Evolutionary conservation across 495 filamentous ascomycete genomes (phyloP).

Genomic region (Aspergillus conjunctus): DNA sequence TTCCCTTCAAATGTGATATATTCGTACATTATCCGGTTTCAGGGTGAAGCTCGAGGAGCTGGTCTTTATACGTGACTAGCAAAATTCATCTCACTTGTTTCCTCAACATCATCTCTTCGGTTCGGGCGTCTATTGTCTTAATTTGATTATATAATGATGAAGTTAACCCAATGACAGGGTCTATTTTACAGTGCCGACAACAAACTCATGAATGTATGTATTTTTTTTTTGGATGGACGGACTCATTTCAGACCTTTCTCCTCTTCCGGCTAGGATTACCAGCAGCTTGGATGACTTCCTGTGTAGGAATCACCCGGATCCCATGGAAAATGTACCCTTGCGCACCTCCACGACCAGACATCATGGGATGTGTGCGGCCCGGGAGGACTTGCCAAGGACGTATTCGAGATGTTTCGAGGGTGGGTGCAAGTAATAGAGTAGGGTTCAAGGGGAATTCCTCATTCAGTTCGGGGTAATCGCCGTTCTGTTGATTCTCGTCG

Average conservation of each 20-base stretch:
- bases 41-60: not conserved
- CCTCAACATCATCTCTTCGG: not conserved
- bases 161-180: not conserved
- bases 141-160: not conserved
- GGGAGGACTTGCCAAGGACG: constrained; percentile 89
- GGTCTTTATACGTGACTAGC: not conserved
- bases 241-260: constrained; percentile 38
- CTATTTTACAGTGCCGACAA: constrained; percentile 7
- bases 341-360: constrained; percentile 83
- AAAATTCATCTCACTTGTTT: not conserved
- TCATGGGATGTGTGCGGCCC: constrained; percentile 87
- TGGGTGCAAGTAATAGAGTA: constrained; percentile 74
- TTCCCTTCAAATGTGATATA: constrained; percentile 17
- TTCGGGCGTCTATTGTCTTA: not conserved
- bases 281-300: constrained; percentile 76
- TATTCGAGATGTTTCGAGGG: constrained; percentile 73
- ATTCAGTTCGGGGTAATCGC: constrained; percentile 50
- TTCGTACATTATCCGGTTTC: constrained; percentile 16
- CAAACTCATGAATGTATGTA: not conserved
- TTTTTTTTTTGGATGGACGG: constrained; percentile 34
- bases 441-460: constrained; percentile 83
- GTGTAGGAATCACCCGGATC: constrained; percentile 74
- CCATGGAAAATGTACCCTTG: constrained; percentile 91
- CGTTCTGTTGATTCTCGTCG: constrained; percentile 13
- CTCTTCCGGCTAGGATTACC: constrained; percentile 68